Base-by-base conservation (phyloP, 495 filamentous ascomycete species). In the Annulohypoxylon stygium region DNA sequence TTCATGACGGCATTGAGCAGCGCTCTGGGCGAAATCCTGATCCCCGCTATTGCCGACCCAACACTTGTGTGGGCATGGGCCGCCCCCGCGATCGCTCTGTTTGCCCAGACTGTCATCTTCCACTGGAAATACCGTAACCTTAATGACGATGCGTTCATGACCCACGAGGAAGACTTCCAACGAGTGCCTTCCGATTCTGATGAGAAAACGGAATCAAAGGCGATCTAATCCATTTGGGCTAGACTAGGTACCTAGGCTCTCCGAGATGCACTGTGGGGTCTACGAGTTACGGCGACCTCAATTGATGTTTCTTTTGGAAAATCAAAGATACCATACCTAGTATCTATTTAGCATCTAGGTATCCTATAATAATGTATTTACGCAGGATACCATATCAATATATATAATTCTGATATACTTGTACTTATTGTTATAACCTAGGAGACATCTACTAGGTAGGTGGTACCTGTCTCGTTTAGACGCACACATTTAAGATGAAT, bases 31-130 rank as follows among this genome's bases (percentile, higher is more conserved):
- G 84, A 87, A 69, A 85, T 87, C 26, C 48, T 89, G 34, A 78
- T 86, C 30, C 89, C 89, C 0, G 84, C 86, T 1, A 84, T 86
- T 1, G 77, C 78, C 39, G 87, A 91, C 54, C 89, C 89, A 0
- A 84, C 84, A 16, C 71, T 81, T 11, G 64, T 81, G 1, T 88
- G 86, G 86, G 81, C 87, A 34, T 90, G 87, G 86, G 82, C 78
- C 5, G 85, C 81, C 4, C 83, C 87, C 11, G 84, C 85, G 0
- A 80, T 85, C 36, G 84, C 83, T 10, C 80, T 87, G 11, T 79
- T 79, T 16, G 74, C 83, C 4, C 85, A 87, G 70, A 85, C 83
- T 0, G 61, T 86, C 14, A 70, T 87, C 39, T 88, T 89, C 67
- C 84, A 79, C 80, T 82, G 77, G 73, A 76, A 79, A 10, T 86